Conservation (phyloP, 2,329 filamentous ascomycete species). For the Capronia epimyces region DNA sequence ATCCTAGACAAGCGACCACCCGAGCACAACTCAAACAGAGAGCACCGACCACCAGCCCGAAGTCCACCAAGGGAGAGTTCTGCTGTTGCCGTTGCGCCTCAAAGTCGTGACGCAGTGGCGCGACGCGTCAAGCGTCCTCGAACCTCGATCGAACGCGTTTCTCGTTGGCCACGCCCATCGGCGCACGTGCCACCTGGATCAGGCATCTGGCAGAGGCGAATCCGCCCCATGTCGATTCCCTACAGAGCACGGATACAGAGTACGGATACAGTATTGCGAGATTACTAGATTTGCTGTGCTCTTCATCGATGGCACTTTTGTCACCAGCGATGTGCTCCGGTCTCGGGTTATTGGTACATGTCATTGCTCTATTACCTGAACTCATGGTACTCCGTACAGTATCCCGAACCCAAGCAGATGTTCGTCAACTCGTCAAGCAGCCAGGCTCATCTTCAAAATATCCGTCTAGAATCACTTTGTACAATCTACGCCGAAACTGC, state of each 20-base stretch:
- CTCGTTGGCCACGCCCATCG: background rate
- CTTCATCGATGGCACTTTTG: background rate
- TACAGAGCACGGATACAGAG: no score
- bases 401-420: background rate
- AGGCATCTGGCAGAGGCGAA: background rate
- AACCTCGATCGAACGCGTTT: background rate
- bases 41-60: background rate
- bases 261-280: no score
- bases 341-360: background rate
- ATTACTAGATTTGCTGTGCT: background rate
- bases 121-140: background rate
- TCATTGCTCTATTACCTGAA: background rate
- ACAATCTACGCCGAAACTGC: conserved; percentile 3
- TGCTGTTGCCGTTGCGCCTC: background rate
- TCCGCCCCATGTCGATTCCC: background rate
- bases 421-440: conserved; percentile 7
- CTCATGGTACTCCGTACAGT: background rate
- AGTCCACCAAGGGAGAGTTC: background rate
- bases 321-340: background rate
- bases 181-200: background rate
- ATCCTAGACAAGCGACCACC: background rate
- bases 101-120: conserved; percentile 1
- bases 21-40: background rate
- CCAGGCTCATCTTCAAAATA: background rate
- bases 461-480: background rate